Evolutionary conservation across 1,284 basidiomycete species (phyloP), one percentile per base, ranked within the genome.

Genomic region (Lentinus polychrous): DNA sequence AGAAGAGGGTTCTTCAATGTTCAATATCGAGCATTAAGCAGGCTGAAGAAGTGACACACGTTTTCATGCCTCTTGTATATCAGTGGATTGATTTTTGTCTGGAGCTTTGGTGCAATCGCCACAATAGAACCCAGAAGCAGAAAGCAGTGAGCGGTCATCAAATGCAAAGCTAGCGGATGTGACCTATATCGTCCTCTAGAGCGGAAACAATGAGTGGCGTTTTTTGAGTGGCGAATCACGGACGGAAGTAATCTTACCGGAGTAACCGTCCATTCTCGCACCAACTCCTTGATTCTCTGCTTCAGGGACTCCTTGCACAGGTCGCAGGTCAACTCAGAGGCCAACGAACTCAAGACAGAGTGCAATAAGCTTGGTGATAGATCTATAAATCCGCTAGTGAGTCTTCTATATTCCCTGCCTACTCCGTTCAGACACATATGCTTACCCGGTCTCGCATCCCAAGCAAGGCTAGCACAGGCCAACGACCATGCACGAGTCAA

Each of bases 261-360:
- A n/a, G 35, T 37, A 12, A 37, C 66, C 15, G 83, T 81, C 83
- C 83, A 86, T 55, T 86, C 80, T 22, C 78, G 62, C 32, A 83
- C 66, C 36, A 86, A 67, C 39, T 72, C 72, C 58, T 76, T 78
- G 41, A 87, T 74, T 24, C 84, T 73, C 37, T 81, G 77, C 45
- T 72, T 66, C 23, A 87, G 69, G 1, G 74, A 64, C 45, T 66
- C 60, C 52, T 73, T 74, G 57, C 83, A 86, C 22, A 12, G 12
- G 12, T n/a, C 27, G 75, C 68, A 39, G 78, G 49, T 43, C 58
- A 62, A 2, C 41, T 38, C 12, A 55, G 41, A 40, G 54, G 46
- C 14, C 52, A 52, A n/a, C 48, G 52, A 8, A 58, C 39, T 17
- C 55, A 57, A 6, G 50, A 41, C 27, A 23, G 46, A 40, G 17